Conservation (phyloP, 139 green algal species). For the Coccomyxa sp. region DNA sequence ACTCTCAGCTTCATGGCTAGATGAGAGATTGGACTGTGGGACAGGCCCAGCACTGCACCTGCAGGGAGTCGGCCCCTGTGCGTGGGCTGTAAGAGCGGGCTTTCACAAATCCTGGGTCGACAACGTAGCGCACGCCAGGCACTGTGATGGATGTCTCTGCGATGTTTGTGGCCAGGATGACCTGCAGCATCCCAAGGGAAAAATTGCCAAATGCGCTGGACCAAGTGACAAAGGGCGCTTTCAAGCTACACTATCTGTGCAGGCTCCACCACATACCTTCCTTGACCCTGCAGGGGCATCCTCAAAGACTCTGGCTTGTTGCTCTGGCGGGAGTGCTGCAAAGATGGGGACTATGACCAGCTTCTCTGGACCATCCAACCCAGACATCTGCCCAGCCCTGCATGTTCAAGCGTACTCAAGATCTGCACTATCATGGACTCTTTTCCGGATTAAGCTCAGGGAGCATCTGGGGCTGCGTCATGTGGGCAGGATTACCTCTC, state of each 20-base stretch:
- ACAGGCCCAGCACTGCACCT: too few species aligned
- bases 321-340: conserved; percentile 73
- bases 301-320: conserved; percentile 78
- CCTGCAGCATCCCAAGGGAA: conserved; percentile 35
- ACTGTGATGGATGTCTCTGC: conserved; percentile 94
- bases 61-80: conserved; percentile 73
- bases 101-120: conserved; percentile 86
- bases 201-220: too few species aligned
- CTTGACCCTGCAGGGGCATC: conserved; percentile 46
- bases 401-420: too few species aligned
- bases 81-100: conserved; percentile 66
- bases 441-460: too few species aligned
- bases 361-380: neutral
- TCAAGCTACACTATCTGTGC: too few species aligned
- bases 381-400: neutral
- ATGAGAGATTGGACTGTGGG: too few species aligned
- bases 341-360: conserved; percentile 69
- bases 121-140: conserved; percentile 73
- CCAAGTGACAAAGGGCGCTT: too few species aligned
- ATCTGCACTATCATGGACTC: too few species aligned
- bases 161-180: conserved; percentile 92
- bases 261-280: conserved; percentile 59
- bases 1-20: too few species aligned
- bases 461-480: too few species aligned
- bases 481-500: too few species aligned